Conservation (phyloP, 129 eudicot species). For the Artemisia tridentata region DNA sequence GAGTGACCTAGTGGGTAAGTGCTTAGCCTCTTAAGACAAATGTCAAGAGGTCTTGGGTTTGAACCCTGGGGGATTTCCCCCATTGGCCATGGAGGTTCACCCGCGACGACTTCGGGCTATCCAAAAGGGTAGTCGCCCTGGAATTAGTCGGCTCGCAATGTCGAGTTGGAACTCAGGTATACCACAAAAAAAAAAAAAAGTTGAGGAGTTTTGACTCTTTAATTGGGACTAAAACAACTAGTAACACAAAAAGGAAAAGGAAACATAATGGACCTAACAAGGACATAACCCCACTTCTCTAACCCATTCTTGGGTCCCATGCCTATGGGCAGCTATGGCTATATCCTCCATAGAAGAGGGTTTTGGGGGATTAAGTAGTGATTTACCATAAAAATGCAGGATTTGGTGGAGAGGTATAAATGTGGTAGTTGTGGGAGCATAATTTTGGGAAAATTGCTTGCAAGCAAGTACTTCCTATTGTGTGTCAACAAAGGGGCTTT, state of each 20-base stretch:
- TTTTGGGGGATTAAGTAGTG: background rate
- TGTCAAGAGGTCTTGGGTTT: too few species aligned
- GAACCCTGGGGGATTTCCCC: too few species aligned
- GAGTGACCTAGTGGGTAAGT: too few species aligned
- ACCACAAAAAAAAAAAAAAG: too few species aligned
- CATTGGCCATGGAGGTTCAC: too few species aligned
- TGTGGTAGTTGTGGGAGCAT: background rate
- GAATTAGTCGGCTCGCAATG: too few species aligned
- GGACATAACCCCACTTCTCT: constrained; percentile 67
- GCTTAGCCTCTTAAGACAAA: too few species aligned
- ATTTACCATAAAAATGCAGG: background rate
- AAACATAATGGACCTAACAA: constrained; percentile 64
- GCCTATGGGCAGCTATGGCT: background rate
- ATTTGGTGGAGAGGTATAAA: background rate
- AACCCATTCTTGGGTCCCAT: constrained; percentile 48
- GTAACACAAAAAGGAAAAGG: background rate
- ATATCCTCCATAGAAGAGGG: constrained; percentile 18
- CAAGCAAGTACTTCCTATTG: constrained; percentile 1
- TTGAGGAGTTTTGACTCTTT: too few species aligned
- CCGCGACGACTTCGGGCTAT: too few species aligned
- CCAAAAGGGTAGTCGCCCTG: too few species aligned
- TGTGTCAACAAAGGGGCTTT: constrained; percentile 1
- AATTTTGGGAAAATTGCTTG: background rate
- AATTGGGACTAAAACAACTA: background rate
- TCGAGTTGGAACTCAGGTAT: too few species aligned